Base-by-base conservation (phyloP, 441 rosid species). In the Bocquillonia castaneifolia region DNA sequence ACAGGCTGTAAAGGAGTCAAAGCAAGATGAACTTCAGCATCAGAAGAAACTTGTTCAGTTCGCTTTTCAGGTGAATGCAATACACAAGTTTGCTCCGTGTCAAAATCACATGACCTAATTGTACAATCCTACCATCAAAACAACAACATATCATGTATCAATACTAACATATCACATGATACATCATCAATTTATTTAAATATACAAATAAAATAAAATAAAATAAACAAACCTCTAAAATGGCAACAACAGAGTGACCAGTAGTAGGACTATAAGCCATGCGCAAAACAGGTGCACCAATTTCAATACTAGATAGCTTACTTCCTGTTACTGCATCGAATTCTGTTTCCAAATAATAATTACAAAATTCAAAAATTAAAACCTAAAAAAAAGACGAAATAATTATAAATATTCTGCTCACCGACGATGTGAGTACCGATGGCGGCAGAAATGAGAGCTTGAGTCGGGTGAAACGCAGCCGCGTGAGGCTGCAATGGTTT, bases 11-110 rank as follows among this genome's bases (percentile, higher is more conserved):
- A 89, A 64, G 97, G 96, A 40, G 99, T 92, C 83, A 95, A 86
- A 42, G 99, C 99, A 54, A 95, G 88, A 83, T 92, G 97, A 26
- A 95, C 97, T 82, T 95, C 99, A 10, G 90, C 66, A 63, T 91
- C 93, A 0, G 82, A 66, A 34, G 97, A 83, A 75, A 95, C 85
- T 51, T 78, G 90, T 66, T 95, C 99, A 64, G 68, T 83, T 79
- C 82, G 90, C 84, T 86, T 95, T 80, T 95, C 97, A 48, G 98
- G 97, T 34, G 99, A 95, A 74, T 95, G 99, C 82, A 95, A 70
- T 9, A 95, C 98, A 75, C 88, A 92, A 59, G 93, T 95, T 78
- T 90, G 97, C 83, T 92, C 98, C 63, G 88, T 79, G 74, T 95
- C 98, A 72, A 95, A 89, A 79, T 95, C 97, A 80, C 99, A 95